Percentiles rank a stretch among this genome's conserved stretches.
Conservation (phyloP, 2,329 filamentous ascomycete genomes). For the Orbilia ellipsospora region DNA sequence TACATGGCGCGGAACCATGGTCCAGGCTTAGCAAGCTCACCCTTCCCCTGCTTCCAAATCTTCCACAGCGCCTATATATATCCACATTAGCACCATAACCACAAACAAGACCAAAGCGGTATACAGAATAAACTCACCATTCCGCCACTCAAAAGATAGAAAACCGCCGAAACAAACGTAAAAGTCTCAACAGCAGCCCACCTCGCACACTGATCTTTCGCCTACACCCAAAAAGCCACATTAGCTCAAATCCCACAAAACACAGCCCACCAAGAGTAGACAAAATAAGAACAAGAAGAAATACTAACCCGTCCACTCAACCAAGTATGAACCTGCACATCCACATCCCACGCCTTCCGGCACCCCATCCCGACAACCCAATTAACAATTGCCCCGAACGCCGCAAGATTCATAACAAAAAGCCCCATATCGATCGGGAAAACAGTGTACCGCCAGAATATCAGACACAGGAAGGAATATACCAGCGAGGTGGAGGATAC, state of each 20-base stretch:
- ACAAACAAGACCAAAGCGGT: neutral
- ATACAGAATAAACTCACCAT: conserved; percentile 29
- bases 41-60: conserved; percentile 48
- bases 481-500: conserved; percentile 36
- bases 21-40: conserved; percentile 38
- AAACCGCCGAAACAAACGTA: conserved; percentile 41
- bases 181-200: conserved; percentile 54
- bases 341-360: conserved; percentile 44
- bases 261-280: too few species aligned
- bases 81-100: neutral
- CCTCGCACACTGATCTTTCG: conserved; percentile 45
- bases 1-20: conserved; percentile 50
- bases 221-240: conserved; percentile 3
- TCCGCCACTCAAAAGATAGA: conserved; percentile 38
- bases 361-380: conserved; percentile 43
- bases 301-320: conserved; percentile 29
- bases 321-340: conserved; percentile 40
- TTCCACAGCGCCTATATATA: conserved; percentile 39
- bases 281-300: too few species aligned
- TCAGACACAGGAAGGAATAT: conserved; percentile 37
- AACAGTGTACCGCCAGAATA: conserved; percentile 49
- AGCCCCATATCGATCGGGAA: conserved; percentile 43
- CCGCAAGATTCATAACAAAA: conserved; percentile 42
- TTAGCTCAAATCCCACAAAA: too few species aligned
- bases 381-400: conserved; percentile 43